phyloP scores from a whole-genome alignment of 2,329 filamentous ascomycete species.

The Colletotrichum nymphaeae region DNA sequence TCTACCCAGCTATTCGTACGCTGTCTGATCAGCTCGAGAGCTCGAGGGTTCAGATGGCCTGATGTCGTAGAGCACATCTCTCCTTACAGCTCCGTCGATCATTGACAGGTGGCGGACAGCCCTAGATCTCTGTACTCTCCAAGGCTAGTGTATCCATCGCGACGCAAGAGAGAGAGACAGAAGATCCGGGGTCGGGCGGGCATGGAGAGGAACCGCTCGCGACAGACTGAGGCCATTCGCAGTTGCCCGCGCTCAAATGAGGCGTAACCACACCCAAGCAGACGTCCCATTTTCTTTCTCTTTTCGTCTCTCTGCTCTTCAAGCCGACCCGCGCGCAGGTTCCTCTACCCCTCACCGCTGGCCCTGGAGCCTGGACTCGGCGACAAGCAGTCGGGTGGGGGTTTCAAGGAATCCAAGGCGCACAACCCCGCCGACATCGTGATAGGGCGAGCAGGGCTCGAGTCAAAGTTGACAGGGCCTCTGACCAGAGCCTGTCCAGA shows the following conservation, averaged over 20 bases:
- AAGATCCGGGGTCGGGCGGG: constrained; percentile 1
- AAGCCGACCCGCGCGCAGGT: not conserved
- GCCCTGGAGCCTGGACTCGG: not conserved
- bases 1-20: not conserved
- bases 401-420: not conserved
- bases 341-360: constrained; percentile 15
- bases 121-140: not conserved
- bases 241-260: not conserved
- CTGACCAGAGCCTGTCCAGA: not conserved
- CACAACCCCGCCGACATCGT: constrained; percentile 9
- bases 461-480: not conserved
- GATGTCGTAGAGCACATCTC: not conserved
- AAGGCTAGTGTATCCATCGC: not conserved
- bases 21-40: not conserved
- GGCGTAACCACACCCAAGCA: not conserved
- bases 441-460: constrained; percentile 7
- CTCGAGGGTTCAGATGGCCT: not conserved
- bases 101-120: not conserved
- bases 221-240: not conserved
- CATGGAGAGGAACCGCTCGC: not conserved
- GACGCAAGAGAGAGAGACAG: not conserved
- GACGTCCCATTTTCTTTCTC: not conserved
- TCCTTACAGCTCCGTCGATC: not conserved
- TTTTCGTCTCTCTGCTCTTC: not conserved
- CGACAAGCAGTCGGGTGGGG: constrained; percentile 18